phyloP scores from a whole-genome alignment of 2,329 filamentous ascomycete genomes.

The Ophiobolus disseminans region DNA sequence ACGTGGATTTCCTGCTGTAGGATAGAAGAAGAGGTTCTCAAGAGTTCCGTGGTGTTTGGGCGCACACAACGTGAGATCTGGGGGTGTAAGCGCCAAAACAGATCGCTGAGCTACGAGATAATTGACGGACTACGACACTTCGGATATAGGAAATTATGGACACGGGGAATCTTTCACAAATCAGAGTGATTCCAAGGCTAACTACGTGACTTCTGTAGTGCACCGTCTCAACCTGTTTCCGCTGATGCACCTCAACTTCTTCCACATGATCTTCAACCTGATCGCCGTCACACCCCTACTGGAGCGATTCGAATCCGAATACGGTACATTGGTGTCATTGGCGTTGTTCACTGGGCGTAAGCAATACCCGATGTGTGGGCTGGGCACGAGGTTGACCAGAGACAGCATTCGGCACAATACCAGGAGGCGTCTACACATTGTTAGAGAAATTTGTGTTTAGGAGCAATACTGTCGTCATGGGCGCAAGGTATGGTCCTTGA shows the following conservation, averaged over 20 bases:
- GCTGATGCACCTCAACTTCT: slow-evolving; percentile 79
- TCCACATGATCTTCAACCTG: slow-evolving; percentile 82
- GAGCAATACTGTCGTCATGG: slow-evolving; percentile 76
- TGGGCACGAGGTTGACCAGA: slow-evolving; percentile 56
- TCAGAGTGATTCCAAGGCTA: too few species aligned
- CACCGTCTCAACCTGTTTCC: slow-evolving; percentile 94
- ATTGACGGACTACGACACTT: too few species aligned
- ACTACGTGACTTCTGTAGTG: slow-evolving; percentile 61
- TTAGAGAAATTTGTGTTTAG: slow-evolving; percentile 77
- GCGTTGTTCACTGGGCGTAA: slow-evolving; percentile 89
- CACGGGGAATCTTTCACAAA: too few species aligned
- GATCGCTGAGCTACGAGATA: too few species aligned
- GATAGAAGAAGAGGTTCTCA: neutral
- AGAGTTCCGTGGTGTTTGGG: neutral
- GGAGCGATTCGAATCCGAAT: slow-evolving; percentile 90
- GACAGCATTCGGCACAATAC: slow-evolving; percentile 63
- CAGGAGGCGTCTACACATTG: slow-evolving; percentile 80
- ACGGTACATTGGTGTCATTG: slow-evolving; percentile 87
- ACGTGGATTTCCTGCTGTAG: slow-evolving; percentile 47
- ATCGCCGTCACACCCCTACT: slow-evolving; percentile 84
- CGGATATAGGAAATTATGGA: too few species aligned
- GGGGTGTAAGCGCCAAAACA: too few species aligned
- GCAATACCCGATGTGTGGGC: slow-evolving; percentile 44
- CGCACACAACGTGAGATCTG: too few species aligned
- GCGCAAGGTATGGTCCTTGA: slow-evolving; percentile 81